Evolutionary conservation across 495 filamentous ascomycete genomes (phyloP).

Genomic region (Penicillium waksmanii): DNA sequence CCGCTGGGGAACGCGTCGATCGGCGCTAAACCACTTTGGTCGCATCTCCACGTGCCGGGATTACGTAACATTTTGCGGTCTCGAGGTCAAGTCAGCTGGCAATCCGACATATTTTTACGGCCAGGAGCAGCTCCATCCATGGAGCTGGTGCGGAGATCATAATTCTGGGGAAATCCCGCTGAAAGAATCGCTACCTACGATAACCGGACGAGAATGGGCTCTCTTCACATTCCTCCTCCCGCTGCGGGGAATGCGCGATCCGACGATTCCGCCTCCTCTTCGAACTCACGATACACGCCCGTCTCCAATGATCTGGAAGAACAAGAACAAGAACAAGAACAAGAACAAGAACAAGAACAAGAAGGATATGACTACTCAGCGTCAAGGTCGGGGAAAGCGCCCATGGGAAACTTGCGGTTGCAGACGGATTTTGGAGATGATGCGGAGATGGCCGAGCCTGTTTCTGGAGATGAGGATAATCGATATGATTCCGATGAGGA

Average conservation of each 20-base stretch:
- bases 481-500: slow-evolving; percentile 40
- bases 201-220: slow-evolving; percentile 24
- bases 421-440: slow-evolving; percentile 42
- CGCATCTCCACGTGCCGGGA: slow-evolving; percentile 12
- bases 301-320: slow-evolving; percentile 39
- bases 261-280: slow-evolving; percentile 33
- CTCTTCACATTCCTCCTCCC: slow-evolving; percentile 30
- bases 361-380: slow-evolving; percentile 23
- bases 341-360: slow-evolving; percentile 17
- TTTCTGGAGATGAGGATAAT: slow-evolving; percentile 31
- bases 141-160: background rate
- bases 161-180: background rate
- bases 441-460: slow-evolving; percentile 15
- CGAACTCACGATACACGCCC: slow-evolving; percentile 40
- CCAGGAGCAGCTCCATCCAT: background rate
- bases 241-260: slow-evolving; percentile 33
- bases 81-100: slow-evolving; percentile 13
- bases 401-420: slow-evolving; percentile 30
- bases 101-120: background rate
- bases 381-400: slow-evolving; percentile 18
- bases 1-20: background rate
- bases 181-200: background rate
- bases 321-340: background rate
- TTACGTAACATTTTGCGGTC: slow-evolving; percentile 16
- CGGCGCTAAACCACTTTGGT: slow-evolving; percentile 15